Percentiles rank a stretch among this genome's conserved stretches.
Conservation (phyloP, 805 yeast species). For the Ogataea salicorniae region DNA sequence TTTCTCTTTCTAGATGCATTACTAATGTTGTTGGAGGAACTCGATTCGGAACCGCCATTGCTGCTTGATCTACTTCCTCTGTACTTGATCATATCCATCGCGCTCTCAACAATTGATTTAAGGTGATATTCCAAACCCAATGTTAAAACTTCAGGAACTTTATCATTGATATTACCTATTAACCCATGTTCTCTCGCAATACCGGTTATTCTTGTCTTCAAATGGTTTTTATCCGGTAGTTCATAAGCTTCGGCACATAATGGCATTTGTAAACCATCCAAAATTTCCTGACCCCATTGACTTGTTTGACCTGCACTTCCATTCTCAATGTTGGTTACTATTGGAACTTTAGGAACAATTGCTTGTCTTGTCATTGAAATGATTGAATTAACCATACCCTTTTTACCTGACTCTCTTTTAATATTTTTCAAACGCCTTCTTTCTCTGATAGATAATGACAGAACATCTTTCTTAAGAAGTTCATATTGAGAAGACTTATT, state of each 20-base stretch:
- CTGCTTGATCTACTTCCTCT: slow-evolving; percentile 43
- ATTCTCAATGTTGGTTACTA: slow-evolving; percentile 38
- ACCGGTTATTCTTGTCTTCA: slow-evolving; percentile 69
- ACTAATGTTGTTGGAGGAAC: slow-evolving; percentile 1
- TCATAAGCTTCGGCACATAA: slow-evolving; percentile 73
- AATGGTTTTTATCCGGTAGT: slow-evolving; percentile 70
- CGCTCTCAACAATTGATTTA: slow-evolving; percentile 65
- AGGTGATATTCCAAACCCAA: slow-evolving; percentile 82
- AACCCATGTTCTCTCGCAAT: slow-evolving; percentile 87
- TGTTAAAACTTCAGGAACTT: slow-evolving; percentile 68
- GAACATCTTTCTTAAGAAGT: slow-evolving; percentile 74
- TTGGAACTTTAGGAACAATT: slow-evolving; percentile 79
- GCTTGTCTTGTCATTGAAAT: slow-evolving; percentile 68
- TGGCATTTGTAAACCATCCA: slow-evolving; percentile 79
- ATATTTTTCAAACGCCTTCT: slow-evolving; percentile 79
- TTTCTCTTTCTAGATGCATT: slow-evolving; percentile 10
- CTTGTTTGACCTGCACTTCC: slow-evolving; percentile 39
- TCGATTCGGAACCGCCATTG: slow-evolving; percentile 1
- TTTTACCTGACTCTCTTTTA: slow-evolving; percentile 76
- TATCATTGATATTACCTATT: slow-evolving; percentile 72
- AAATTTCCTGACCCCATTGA: slow-evolving; percentile 90
- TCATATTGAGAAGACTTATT: slow-evolving; percentile 70
- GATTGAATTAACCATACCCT: slow-evolving; percentile 64
- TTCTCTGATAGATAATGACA: slow-evolving; percentile 81
- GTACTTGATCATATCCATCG: slow-evolving; percentile 66